Evolutionary conservation across 176 grass and related monocot genomes (phyloP), one percentile per base, ranked within the genome.

Genomic region (barley (Hordeum vulgare)): DNA sequence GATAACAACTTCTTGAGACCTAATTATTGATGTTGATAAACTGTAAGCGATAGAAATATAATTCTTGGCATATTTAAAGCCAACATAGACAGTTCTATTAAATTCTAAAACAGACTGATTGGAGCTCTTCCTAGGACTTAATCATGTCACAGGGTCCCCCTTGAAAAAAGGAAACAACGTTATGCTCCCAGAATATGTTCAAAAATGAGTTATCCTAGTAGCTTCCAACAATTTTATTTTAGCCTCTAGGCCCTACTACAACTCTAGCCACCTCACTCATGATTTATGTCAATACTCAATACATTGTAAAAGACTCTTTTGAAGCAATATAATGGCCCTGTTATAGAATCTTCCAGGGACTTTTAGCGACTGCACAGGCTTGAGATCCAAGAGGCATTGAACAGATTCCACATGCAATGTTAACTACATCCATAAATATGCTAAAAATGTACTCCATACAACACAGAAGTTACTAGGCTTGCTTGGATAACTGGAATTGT

Each of bases 401-500:
- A 35, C 45, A 61, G 31, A 73, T 45, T 37, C 4, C 26, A 59
- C 21, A 15, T n/a, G 40, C 11, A 18, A 37, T 62, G 39, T 29
- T 70, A 62, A 74, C 12, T 2, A 53, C 24, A 73, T 40, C 18
- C 10, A 6, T 6, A 60, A 34, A 40, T 25, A 40, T n/a, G 47
- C 12, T 33, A 34, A 51, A 24, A 15, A 67, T 26, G 41, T 28
- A 21, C 51, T 54, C 51, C 51, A 0, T 20, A 76, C 25, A 34
- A 42, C 29, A 82, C 9, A 39, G 5, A 78, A 47, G 25, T n/a
- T 37, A 59, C 33, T 76, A 5, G 4, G 4, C 17, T 67, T 67
- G 31, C 18, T 85, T 76, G 13, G 42, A 76, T 81, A 3, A 68
- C 80, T 89, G 31, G 21, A 70, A 81, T 61, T 69, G 17, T 24